Evolutionary conservation across 108 stramenopile species (phyloP), one percentile per base, ranked within the genome.

Genomic region (Ochromonas danica): DNA sequence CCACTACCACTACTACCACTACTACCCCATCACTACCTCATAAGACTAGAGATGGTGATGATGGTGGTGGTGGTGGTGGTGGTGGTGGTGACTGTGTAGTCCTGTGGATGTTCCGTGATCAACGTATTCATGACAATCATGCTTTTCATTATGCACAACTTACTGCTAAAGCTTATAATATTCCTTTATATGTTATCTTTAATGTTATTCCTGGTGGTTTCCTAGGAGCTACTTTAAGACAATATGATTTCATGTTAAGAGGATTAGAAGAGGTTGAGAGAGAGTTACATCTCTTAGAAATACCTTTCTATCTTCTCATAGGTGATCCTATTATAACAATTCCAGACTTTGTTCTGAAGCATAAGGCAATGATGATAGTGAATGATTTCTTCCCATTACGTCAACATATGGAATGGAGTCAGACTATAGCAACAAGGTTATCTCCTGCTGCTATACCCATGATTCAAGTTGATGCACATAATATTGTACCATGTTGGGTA

Each of bases 21-120:
- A n/a, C n/a, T n/a, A n/a, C n/a, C n/a, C n/a, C n/a, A n/a, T n/a
- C n/a, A n/a, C n/a, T n/a, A n/a, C n/a, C n/a, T n/a, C n/a, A n/a
- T n/a, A n/a, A n/a, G n/a, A n/a, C n/a, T n/a, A n/a, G n/a, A n/a
- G n/a, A n/a, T n/a, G n/a, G n/a, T n/a, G n/a, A n/a, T n/a, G n/a
- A n/a, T n/a, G n/a, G n/a, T n/a, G n/a, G n/a, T n/a, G n/a, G n/a
- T n/a, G n/a, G n/a, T n/a, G n/a, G n/a, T n/a, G n/a, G n/a, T n/a
- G n/a, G n/a, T n/a, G n/a, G n/a, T n/a, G 63, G 63, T 6, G 25
- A 67, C 17, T 31, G 63, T 75, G 90, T 99, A 2, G 80, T 97
- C 39, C 97, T 96, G 83, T 99, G 98, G 98, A 99, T 99, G 98
- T 84, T 82, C 43, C 87, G 98, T 0, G 98, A 99, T 78, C 86